Evolutionary conservation across 2,329 filamentous ascomycete species (phyloP), one percentile per base, ranked within the genome.

Genomic region (Trematosphaeria pertusa): DNA sequence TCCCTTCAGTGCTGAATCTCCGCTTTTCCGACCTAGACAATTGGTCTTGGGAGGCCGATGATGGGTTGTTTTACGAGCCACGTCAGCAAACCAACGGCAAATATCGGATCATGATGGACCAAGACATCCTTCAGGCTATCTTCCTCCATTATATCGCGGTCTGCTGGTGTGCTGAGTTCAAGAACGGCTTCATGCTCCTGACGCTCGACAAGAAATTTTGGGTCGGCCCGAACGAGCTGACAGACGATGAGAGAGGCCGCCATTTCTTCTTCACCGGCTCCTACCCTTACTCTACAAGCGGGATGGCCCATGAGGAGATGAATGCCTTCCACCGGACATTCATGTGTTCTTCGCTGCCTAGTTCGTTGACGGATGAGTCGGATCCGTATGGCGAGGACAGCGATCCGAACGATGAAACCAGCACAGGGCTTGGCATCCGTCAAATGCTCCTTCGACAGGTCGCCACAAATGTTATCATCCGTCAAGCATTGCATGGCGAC

Each of bases 41-140:
- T 17, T 78, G 74, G 75, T 65, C 73, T 9, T 78, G 75, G 75
- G 66, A 75, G 30, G 62, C 72, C 1, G 55, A 69, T 5, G 62
- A 72, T 12, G 74, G 73, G 4, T 73, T 77, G 37, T 73, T 72
- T 4, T 72, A 77, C 17, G 56, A 75, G 40, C 74, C 74, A 20
- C 71, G 73, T 7, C 71, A 69, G 28, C 71, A 75, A 26, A 50
- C 74, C 18, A 77, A 76, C 41, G 75, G 75, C 1, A 77, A 75
- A 46, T 77, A 75, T 48, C 67, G 73, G 1, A 74, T 77, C 41
- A 75, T 75, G 70, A 73, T 75, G 62, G 74, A 78, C 45, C 74
- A 78, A 43, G 75, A 78, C 37, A 69, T 77, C 9, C 58, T 78
- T 12, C 74, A 78, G 50, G 69, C 73, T n/a, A 71, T 77, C 10